phyloP scores from a whole-genome alignment of 192 early-diverging fungal species.

The Thoreauomyces humboldtii region DNA sequence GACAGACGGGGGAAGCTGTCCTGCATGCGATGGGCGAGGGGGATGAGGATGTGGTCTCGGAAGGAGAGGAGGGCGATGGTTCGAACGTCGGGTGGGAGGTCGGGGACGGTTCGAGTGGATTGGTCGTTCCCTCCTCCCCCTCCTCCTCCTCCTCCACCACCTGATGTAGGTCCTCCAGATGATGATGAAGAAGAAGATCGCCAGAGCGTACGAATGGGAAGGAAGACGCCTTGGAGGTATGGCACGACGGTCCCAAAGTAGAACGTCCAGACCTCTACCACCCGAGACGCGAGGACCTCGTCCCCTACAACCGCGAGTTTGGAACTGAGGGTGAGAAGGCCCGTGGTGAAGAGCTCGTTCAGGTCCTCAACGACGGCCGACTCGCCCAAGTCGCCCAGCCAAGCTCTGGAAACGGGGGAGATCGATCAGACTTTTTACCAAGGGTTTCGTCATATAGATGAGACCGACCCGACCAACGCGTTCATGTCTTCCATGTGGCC shows the following conservation, averaged over 20 bases:
- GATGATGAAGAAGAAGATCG: too few relatives aligned
- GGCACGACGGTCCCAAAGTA: conserved; percentile 80
- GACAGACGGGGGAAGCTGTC: conserved; percentile 63
- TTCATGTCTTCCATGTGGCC: conserved; percentile 83
- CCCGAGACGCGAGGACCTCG: conserved; percentile 61
- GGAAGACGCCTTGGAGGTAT: conserved; percentile 82
- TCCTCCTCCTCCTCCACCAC: too few relatives aligned
- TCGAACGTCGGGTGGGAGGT: conserved; percentile 57
- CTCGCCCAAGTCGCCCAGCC: not conserved
- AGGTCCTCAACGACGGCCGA: conserved; percentile 51
- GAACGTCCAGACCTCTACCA: conserved; percentile 78
- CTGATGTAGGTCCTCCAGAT: too few relatives aligned
- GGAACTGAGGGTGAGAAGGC: conserved; percentile 65
- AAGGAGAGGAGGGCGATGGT: conserved; percentile 62
- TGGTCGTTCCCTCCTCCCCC: too few relatives aligned
- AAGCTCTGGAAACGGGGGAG: not conserved
- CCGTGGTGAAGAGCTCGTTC: conserved; percentile 55
- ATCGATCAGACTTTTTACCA: too few relatives aligned
- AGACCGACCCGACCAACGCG: conserved; percentile 70
- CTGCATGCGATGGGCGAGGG: conserved; percentile 57
- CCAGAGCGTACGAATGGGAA: conserved; percentile 48
- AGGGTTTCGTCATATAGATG: too few relatives aligned
- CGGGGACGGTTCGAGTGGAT: conserved; percentile 24
- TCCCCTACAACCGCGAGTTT: conserved; percentile 64
- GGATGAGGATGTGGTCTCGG: conserved; percentile 64